These are phyloP conservation scores for Colletotrichum tofieldiae DNA, from an alignment of 2,329 filamentous ascomycete genomes.

Conservation along the genomic window DNA sequence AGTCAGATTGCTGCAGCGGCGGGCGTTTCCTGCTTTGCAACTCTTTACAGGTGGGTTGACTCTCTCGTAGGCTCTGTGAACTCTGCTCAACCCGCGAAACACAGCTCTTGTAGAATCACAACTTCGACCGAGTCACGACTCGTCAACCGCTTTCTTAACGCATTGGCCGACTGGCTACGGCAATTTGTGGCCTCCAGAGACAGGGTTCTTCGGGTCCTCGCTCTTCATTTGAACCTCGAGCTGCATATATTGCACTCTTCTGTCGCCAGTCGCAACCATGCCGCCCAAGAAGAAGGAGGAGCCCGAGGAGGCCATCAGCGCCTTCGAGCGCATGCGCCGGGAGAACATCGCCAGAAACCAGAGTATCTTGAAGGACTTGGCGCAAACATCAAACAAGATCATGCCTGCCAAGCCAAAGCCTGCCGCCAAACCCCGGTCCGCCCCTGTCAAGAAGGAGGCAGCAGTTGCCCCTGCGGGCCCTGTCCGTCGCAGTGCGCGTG, in stretches of 20 bases:
- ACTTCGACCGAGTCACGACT: not conserved
- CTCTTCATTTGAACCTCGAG: not conserved
- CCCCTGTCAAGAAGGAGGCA: conserved; percentile 62
- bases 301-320: conserved; percentile 72
- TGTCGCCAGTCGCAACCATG: conserved; percentile 55
- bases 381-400: conserved; percentile 78
- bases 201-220: too few relatives aligned
- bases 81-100: not conserved
- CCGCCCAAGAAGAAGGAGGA: conserved; percentile 58
- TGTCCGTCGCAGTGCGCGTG: conserved; percentile 71
- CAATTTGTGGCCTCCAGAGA: not conserved
- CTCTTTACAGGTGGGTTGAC: not conserved
- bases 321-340: conserved; percentile 87
- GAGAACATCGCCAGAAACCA: conserved; percentile 92
- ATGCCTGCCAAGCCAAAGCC: conserved; percentile 74
- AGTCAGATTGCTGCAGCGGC: not conserved
- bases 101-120: not conserved
- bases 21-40: not conserved
- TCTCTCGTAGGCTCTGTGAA: not conserved
- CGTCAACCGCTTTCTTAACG: not conserved
- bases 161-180: not conserved
- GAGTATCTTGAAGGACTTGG: conserved; percentile 83
- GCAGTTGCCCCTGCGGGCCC: conserved; percentile 53
- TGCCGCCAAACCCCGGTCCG: conserved; percentile 56
- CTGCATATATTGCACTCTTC: not conserved